Evolutionary conservation across 768 basidiomycete genomes (phyloP), one percentile per base, ranked within the genome.

Genomic region (Lactarius psammicola): DNA sequence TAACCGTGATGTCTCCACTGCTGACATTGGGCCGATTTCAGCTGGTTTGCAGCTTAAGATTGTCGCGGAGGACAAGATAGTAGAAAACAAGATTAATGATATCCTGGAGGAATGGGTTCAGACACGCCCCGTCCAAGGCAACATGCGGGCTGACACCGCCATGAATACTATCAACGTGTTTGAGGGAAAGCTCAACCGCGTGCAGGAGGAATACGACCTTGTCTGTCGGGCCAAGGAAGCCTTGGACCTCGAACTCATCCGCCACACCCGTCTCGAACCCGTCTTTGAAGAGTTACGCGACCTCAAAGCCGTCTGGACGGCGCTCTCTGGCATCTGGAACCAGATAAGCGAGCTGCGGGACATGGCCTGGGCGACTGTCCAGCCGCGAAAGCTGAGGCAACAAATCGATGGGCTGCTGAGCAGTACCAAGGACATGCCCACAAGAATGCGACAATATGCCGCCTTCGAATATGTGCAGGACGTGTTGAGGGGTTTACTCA

Each of bases 381-480:
- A 95, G 73, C 92, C 97, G 28, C 87, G 97, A 72, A 98, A 98
- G 78, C 75, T 99, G 64, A 87, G 97, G 71, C 92, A 95, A 72
- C 91, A 94, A 69, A 87, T 99, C 61, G 96, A 99, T 72, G 87
- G 85, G n/a, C 82, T 98, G 55, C 77, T 98, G 59, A 81, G 85
- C 30, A 94, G 94, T n/a, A 98, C 96, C 28, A 93, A 95, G 79
- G 96, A 98, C 56, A 98, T 99, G 96, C 97, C 97, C 1, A 96
- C 93, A 42, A 83, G 95, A 67, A 99, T 98, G 97, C 85, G 97
- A 60, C 97, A 99, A 74, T 99, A 99, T 75, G 93, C 95, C 10
- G 97, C 97, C 0, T 99, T 98, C 73, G 97, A 98, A 80, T 95
- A 92, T 75, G 94, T 98, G 2, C 95, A 98, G 73, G 96, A 99